A percentile compares a stretch with the other conserved stretches of the same genome.
phyloP scores from a whole-genome alignment of 768 basidiomycete genomes.

The Serendipita indica region DNA sequence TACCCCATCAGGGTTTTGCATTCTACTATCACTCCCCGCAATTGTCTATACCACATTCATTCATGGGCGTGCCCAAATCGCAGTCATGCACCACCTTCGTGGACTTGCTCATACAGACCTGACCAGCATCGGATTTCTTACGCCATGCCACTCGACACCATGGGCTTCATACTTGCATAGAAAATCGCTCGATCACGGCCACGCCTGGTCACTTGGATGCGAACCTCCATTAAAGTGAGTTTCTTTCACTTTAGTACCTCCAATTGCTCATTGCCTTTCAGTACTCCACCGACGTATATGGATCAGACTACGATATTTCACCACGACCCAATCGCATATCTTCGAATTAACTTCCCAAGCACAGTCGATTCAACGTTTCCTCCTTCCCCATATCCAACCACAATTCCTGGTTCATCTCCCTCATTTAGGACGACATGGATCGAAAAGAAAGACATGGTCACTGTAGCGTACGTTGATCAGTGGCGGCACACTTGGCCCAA shows the following conservation, averaged over 20 bases:
- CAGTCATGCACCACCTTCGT: slow-evolving; percentile 55
- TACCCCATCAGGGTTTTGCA: slow-evolving; percentile 25
- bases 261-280: slow-evolving; percentile 12
- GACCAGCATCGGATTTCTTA: slow-evolving; percentile 56
- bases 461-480: slow-evolving; percentile 16
- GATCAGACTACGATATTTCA: slow-evolving; percentile 82
- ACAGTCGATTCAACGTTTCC: slow-evolving; percentile 50
- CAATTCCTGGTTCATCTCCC: slow-evolving; percentile 31
- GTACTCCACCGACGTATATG: slow-evolving; percentile 37
- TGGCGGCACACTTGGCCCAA: slow-evolving; percentile 72
- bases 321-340: slow-evolving; percentile 48
- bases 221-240: slow-evolving; percentile 81
- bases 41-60: slow-evolving; percentile 56
- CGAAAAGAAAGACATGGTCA: neutral
- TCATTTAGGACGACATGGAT: slow-evolving; percentile 11
- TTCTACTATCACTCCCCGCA: slow-evolving; percentile 43
- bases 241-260: neutral
- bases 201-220: slow-evolving; percentile 77
- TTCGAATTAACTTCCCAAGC: slow-evolving; percentile 50
- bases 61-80: slow-evolving; percentile 69
- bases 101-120: slow-evolving; percentile 36
- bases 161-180: slow-evolving; percentile 80
- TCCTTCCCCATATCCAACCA: slow-evolving; percentile 38
- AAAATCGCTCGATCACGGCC: slow-evolving; percentile 39
- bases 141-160: slow-evolving; percentile 96